Evolutionary conservation across 1,139 yeast species (phyloP), one percentile per base, ranked within the genome.

Genomic region (Zygosaccharomyces pseudobailii): DNA sequence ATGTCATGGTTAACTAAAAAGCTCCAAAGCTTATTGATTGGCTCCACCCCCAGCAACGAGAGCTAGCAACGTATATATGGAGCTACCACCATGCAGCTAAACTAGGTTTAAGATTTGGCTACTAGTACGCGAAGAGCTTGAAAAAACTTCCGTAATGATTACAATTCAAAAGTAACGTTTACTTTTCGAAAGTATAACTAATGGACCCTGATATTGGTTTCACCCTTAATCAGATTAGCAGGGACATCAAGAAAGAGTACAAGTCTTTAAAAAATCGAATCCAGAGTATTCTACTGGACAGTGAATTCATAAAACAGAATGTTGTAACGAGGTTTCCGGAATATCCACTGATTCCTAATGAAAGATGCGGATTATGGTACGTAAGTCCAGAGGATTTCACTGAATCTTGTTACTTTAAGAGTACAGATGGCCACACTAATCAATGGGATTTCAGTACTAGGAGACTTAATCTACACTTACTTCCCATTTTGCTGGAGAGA

Each of bases 341-440:
- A 30, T 65, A 35, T 40, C 86, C 85, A 2, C 42, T 79, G 6
- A 63, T 82, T 2, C 86, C 95, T 3, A 89, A 89, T 62, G 94
- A 86, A 63, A 70, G 97, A 47, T 88, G 96, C 65, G 97, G 97
- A 0, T 63, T 80, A 10, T 89, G 97, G 97, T 89, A 89, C 57
- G 78, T 84, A 7, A 71, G 77, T 0, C 78, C 82, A 0, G 46
- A 51, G 0, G 49, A 57, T 0, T 69, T 66, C 28, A 43, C 50
- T 0, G 79, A 75, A 1, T 72, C 85, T 0, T 78, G 82, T 13
- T 88, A 88, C 60, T 89, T 89, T 70, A 89, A 89, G 59, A 85
- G 95, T 19, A 89, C 96, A 0, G 96, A 89, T 65, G 96, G 97
- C 0, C 96, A 89, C 59, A 81, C 80, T 0, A 76, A 77, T 49